Evolutionary conservation across 805 yeast genomes (phyloP), one percentile per base, ranked within the genome.

Genomic region (Candida arabinofermentans): DNA sequence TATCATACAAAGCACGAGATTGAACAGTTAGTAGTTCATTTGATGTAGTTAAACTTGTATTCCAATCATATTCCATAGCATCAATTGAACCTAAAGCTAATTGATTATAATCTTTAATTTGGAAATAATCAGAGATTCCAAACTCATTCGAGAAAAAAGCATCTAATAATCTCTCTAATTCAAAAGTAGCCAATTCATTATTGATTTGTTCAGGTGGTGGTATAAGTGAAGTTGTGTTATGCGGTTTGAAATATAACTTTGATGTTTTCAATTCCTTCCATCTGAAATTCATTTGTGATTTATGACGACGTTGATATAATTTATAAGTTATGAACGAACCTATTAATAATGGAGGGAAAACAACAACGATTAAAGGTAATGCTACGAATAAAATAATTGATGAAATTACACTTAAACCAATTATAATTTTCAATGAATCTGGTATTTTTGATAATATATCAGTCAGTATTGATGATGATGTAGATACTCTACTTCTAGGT

Each of bases 321-420:
- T 43, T 49, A 30, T 44, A 49, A 13, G 48, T 40, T 13, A 54
- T 24, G 29, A 42, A 50, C 1, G 61, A 53, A 9, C 64, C 60
- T n/a, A 64, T 24, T 3, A 59, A 17, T 6, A 59, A 12, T 2
- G 68, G 62, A 6, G 69, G 69, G 4, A 61, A 40, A 10, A 57
- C 56, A 10, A 65, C 36, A n/a, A 55, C 40, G 24, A 62, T 39
- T 2, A 62, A 36, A 6, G 67, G 67, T 2, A 59, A 43, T 6
- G 66, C 65, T 27, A 62, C 61, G 45, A 58, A 61, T 1, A 64
- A 43, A 21, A 63, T 42, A 14, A 64, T 39, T 17, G 57, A 54
- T 8, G 59, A 52, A 3, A 58, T 44, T 2, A 55, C 53, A 2
- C 61, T 50, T 21, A 61, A 41, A 8, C 55, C 52, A 5, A 53